Evolutionary conservation across 352 stramenopile genomes (phyloP).

Genomic region (Phytophthora pini): DNA sequence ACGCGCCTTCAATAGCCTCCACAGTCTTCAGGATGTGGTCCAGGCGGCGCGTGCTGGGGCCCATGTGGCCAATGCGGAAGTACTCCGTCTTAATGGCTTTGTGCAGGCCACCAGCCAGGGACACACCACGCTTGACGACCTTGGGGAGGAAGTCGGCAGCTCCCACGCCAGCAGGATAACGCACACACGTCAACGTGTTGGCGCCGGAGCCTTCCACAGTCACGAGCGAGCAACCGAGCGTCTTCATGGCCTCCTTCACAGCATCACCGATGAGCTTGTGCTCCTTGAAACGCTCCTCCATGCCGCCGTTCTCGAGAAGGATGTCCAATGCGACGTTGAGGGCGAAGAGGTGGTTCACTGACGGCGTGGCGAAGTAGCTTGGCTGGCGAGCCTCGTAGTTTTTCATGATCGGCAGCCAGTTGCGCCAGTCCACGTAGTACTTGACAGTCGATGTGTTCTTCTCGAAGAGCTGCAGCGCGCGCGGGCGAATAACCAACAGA

Average conservation of each 20-base stretch:
- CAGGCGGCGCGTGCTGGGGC: constrained; percentile 72
- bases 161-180: constrained; percentile 69
- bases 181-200: constrained; percentile 80
- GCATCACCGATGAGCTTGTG: constrained; percentile 64
- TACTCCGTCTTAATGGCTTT: constrained; percentile 88
- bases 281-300: constrained; percentile 80
- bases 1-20: constrained; percentile 69
- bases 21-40: constrained; percentile 82
- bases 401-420: constrained; percentile 88
- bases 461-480: constrained; percentile 71
- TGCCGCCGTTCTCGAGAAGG: constrained; percentile 74
- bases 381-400: constrained; percentile 80
- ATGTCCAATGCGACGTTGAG: constrained; percentile 75
- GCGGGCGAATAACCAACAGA: constrained; percentile 69
- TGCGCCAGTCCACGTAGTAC: constrained; percentile 84
- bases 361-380: constrained; percentile 81
- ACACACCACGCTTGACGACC: constrained; percentile 73
- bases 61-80: constrained; percentile 89
- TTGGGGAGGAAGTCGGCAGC: constrained; percentile 78
- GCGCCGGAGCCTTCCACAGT: constrained; percentile 54
- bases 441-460: constrained; percentile 58
- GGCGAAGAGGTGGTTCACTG: constrained; percentile 82
- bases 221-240: constrained; percentile 68
- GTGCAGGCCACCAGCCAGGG: constrained; percentile 74
- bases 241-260: constrained; percentile 73